These are phyloP conservation scores for Aspergillus fischeri DNA, from an alignment of 2,329 filamentous ascomycete genomes.

Conservation along the genomic window DNA sequence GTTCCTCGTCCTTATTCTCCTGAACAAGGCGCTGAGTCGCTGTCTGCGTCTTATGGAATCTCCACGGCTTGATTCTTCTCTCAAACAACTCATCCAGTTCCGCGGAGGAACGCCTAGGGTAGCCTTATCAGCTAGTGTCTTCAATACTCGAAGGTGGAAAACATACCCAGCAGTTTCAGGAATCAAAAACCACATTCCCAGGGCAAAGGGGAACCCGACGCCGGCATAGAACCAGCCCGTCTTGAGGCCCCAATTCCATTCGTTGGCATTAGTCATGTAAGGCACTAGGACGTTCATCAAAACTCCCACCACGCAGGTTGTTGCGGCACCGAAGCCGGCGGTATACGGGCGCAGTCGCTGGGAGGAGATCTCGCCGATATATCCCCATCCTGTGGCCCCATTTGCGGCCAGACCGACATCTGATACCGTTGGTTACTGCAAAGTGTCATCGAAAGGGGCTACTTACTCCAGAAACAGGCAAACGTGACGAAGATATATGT, in stretches of 20 bases:
- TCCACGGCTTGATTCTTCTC: conserved; percentile 23
- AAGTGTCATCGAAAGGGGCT: neutral
- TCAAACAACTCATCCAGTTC: conserved; percentile 28
- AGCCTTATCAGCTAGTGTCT: neutral
- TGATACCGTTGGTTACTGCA: neutral
- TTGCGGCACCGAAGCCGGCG: conserved; percentile 7
- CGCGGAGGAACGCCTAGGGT: conserved; percentile 1
- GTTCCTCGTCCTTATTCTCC: too few species aligned
- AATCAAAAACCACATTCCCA: conserved; percentile 11
- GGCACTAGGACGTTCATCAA: conserved; percentile 6
- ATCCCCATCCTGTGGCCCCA: conserved; percentile 26
- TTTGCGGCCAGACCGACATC: conserved; percentile 23
- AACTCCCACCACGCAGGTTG: conserved; percentile 4
- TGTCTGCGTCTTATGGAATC: conserved; percentile 13
- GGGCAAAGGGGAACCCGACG: conserved; percentile 4
- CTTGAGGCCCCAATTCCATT: conserved; percentile 11
- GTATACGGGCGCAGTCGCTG: conserved; percentile 28
- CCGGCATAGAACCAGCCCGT: conserved; percentile 10
- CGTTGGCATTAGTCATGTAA: conserved; percentile 10
- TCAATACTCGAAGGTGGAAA: neutral
- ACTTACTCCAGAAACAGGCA: conserved; percentile 9
- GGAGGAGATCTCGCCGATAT: conserved; percentile 35
- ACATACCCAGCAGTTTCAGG: conserved; percentile 6
- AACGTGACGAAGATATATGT: conserved; percentile 5
- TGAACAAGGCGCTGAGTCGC: conserved; percentile 7